phyloP scores from a whole-genome alignment of 2,329 filamentous ascomycete genomes.

The Thelonectria rubi region DNA sequence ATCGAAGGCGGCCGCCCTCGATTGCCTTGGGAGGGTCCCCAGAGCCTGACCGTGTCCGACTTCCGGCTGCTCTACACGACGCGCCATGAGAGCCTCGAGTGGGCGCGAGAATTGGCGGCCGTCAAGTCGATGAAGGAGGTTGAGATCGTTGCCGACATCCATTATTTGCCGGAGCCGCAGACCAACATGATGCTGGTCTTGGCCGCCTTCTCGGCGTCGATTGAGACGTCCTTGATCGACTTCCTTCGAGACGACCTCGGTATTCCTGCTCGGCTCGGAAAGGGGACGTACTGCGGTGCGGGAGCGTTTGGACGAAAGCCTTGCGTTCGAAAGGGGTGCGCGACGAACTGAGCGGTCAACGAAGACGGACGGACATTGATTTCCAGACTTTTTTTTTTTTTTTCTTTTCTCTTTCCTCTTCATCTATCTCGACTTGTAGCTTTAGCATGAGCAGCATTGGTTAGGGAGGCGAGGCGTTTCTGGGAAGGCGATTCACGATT shows the following conservation, averaged over 20 bases:
- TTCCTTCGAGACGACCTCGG: constrained; percentile 53
- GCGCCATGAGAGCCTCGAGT: constrained; percentile 62
- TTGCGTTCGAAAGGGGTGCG: constrained; percentile 38
- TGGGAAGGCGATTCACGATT: constrained; percentile 20
- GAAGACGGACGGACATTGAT: background rate
- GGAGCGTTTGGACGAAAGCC: constrained; percentile 39
- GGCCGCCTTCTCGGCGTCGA: constrained; percentile 67
- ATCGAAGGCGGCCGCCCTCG: constrained; percentile 65
- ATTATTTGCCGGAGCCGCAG: constrained; percentile 61
- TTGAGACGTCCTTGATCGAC: constrained; percentile 64
- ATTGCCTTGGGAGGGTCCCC: constrained; percentile 59
- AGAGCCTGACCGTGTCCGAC: constrained; percentile 55
- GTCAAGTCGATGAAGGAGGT: constrained; percentile 60
- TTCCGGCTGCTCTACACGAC: constrained; percentile 56
- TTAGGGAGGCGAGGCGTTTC: constrained; percentile 10
- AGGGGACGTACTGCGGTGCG: constrained; percentile 36
- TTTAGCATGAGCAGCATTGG: constrained; percentile 12
- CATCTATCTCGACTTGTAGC: background rate
- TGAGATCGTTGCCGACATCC: constrained; percentile 62
- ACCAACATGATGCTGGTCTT: constrained; percentile 66
- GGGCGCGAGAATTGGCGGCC: constrained; percentile 64
- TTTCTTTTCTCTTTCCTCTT: background rate
- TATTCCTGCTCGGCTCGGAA: constrained; percentile 38
- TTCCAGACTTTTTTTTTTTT: constrained; percentile 4
- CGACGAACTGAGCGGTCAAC: constrained; percentile 25